phyloP scores from a whole-genome alignment of 768 basidiomycete genomes.

The Rubroboletus pulcherrimus region DNA sequence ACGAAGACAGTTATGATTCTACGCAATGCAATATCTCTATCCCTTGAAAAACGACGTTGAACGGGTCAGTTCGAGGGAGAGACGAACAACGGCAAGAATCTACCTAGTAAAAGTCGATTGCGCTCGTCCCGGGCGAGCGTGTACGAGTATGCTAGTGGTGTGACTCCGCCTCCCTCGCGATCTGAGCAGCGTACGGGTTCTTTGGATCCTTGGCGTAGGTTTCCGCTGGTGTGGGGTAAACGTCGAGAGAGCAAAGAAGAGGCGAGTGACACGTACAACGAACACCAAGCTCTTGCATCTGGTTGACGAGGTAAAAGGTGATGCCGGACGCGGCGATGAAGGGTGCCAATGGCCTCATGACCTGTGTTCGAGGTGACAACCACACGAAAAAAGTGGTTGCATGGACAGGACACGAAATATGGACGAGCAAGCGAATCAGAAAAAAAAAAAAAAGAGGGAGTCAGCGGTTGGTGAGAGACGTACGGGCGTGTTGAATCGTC shows the following conservation, averaged over 20 bases:
- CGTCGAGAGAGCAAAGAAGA: neutral
- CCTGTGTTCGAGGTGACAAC: slow-evolving; percentile 35
- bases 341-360: slow-evolving; percentile 74
- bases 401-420: neutral
- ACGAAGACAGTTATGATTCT: slow-evolving; percentile 14
- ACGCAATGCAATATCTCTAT: slow-evolving; percentile 16
- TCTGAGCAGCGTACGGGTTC: slow-evolving; percentile 78
- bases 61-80: neutral
- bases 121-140: neutral
- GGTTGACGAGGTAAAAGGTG: slow-evolving; percentile 63
- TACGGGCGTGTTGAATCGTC: slow-evolving; percentile 28
- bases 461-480: slow-evolving; percentile 5
- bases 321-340: slow-evolving; percentile 66
- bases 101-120: slow-evolving; percentile 2
- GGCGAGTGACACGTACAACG: slow-evolving; percentile 52
- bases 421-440: neutral
- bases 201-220: slow-evolving; percentile 70
- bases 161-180: slow-evolving; percentile 60
- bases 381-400: neutral
- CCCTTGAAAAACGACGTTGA: neutral
- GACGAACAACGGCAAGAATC: neutral
- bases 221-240: slow-evolving; percentile 43
- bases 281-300: slow-evolving; percentile 65
- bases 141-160: slow-evolving; percentile 31
- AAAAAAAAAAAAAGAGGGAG: neutral